Conservation (phyloP, 495 filamentous ascomycete species). For the Hypoxylon intermedium region DNA sequence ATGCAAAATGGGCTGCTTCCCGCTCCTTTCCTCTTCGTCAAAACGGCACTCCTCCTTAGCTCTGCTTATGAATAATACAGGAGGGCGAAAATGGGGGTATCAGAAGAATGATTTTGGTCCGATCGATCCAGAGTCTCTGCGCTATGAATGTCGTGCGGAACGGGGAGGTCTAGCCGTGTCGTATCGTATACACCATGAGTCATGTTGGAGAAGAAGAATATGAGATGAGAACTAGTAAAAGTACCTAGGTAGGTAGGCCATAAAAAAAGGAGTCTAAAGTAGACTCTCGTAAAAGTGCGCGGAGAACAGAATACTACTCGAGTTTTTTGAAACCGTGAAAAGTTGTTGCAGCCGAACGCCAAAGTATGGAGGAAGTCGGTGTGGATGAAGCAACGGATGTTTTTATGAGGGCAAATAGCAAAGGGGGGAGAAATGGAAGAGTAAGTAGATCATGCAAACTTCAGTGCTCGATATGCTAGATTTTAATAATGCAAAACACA, state of each 20-base stretch:
- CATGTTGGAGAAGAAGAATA: constrained; percentile 23
- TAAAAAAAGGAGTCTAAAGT: neutral
- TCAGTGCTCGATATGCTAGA: constrained; percentile 31
- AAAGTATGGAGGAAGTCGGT: constrained; percentile 8
- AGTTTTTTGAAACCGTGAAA: constrained; percentile 12
- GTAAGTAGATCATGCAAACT: constrained; percentile 22
- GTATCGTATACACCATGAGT: constrained; percentile 38
- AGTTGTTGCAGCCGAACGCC: constrained; percentile 5
- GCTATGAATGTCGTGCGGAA: constrained; percentile 23
- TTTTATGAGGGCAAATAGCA: constrained; percentile 4
- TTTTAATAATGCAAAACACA: constrained; percentile 34
- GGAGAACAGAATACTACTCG: constrained; percentile 6
- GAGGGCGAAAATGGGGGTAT: constrained; percentile 39
- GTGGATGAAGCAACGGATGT: constrained; percentile 5
- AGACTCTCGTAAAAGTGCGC: constrained; percentile 2
- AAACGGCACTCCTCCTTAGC: constrained; percentile 33
- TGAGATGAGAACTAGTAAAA: constrained; percentile 5
- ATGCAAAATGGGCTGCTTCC: constrained; percentile 9
- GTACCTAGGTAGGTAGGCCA: constrained; percentile 1
- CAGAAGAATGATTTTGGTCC: constrained; percentile 37
- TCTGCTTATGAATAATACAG: constrained; percentile 37
- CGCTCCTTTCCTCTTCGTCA: constrained; percentile 22
- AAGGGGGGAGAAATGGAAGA: constrained; percentile 12
- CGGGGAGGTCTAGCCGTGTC: constrained; percentile 33
- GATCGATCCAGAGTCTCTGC: constrained; percentile 31